Evolutionary conservation across 371 early-diverging fungal species (phyloP).

Genomic region (Entomophthora muscae): DNA sequence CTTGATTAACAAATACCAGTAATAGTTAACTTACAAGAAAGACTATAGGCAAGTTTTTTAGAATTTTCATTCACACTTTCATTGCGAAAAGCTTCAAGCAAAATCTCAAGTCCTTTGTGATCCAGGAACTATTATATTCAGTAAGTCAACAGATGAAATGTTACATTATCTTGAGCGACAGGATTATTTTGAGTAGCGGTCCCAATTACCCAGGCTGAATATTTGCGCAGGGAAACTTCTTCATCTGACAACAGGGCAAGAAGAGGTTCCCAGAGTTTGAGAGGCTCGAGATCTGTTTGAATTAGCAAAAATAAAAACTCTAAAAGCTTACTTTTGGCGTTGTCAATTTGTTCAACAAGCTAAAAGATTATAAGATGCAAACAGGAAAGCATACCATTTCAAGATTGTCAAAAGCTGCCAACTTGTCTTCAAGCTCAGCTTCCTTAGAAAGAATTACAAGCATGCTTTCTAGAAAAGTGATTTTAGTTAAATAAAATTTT

Average conservation of each 20-base stretch:
- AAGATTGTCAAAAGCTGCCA: constrained; percentile 75
- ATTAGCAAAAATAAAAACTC: constrained; percentile 1
- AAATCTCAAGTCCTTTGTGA: constrained; percentile 8
- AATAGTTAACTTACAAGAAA: constrained; percentile 7
- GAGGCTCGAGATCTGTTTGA: constrained; percentile 51
- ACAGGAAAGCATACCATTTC: constrained; percentile 41
- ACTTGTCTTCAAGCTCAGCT: constrained; percentile 42
- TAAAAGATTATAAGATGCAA: constrained; percentile 10
- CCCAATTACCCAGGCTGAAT: constrained; percentile 77
- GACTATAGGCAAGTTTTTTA: constrained; percentile 2
- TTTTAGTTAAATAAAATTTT: no score
- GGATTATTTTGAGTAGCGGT: constrained; percentile 90
- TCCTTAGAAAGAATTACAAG: constrained; percentile 32
- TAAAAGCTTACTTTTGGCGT: constrained; percentile 51
- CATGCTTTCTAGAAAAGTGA: constrained; percentile 35
- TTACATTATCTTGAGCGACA: constrained; percentile 56
- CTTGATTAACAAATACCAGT: not conserved
- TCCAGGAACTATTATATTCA: constrained; percentile 9
- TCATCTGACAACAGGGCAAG: constrained; percentile 29
- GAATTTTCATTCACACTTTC: not conserved
- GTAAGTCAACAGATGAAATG: constrained; percentile 1
- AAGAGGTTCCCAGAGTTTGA: constrained; percentile 73
- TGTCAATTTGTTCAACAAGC: constrained; percentile 88
- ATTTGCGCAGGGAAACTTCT: constrained; percentile 41
- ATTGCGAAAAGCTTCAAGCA: not conserved